Evolutionary conservation across 768 basidiomycete genomes (phyloP), one percentile per base, ranked within the genome.

Genomic region (Tulasnella sp.): DNA sequence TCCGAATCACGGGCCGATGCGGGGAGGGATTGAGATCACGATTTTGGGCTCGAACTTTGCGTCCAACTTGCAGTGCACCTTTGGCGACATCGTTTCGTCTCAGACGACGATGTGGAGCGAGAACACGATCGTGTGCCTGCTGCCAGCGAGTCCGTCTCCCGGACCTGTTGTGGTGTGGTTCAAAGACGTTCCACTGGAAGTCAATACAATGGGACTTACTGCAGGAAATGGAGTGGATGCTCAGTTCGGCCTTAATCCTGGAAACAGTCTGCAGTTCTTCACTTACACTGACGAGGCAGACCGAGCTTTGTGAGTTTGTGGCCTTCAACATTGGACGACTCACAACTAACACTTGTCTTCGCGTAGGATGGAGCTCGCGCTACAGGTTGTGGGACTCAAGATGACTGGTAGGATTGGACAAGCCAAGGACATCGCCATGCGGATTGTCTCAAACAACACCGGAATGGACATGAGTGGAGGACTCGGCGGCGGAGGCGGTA

Each of bases 401-500:
- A 96, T 97, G 93, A 97, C 95, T 0, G 96, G 96, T 69, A 93
- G 95, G 81, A 90, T 97, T 37, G 94, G 96, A 80, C 93, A 96
- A 74, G 95, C 96, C 2, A 91, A 93, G 83, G 93, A 94, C 76
- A 92, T 97, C 45, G 96, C 96, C 17, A 90, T 96, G 88, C 88
- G 95, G 38, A 97, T 97, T 79, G 93, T 97, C 38, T 91, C 93
- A 49, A 91, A 86, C 74, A 85, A 80, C 81, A 64, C 74, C 49
- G 45, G 42, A 29, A 72, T 76, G 77, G 80, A 81, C 67, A 81
- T 79, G 72, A 81, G 82, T 71, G 80, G 77, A 70, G 73, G 80
- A 77, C 83, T 84, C 74, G 85, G 87, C 74, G 85, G 87, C 82
- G 90, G 91, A 88, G 89, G 82, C 89, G 64, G 83, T 86, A 4